Evolutionary conservation across 1,139 yeast genomes (phyloP), one percentile per base, ranked within the genome.

Genomic region (Suhomyces panamericanus): DNA sequence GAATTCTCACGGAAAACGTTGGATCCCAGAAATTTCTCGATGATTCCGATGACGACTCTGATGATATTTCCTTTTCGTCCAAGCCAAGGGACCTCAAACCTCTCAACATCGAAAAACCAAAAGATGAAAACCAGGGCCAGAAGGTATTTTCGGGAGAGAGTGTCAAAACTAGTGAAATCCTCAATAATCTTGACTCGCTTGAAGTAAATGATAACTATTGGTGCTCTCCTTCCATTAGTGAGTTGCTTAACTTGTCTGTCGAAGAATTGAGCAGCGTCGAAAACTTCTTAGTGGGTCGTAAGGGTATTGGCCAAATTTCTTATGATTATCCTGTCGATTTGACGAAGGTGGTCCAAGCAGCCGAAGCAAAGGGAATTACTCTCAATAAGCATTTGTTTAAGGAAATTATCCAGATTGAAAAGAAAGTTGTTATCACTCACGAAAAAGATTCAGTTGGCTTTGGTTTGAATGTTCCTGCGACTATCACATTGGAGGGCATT

Each of bases 391-490:
- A 62, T 35, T 59, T 85, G 27, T 80, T 87, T 50, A 93, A 85
- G 3, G 71, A 72, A 10, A 69, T 78, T 11, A 80, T 88, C 10
- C 73, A 73, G 16, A 80, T 89, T 51, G 73, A 76, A n/a, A 71
- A 70, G 11, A 75, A 77, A 43, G 72, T 78, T 1, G 81, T 87
- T 1, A 79, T 81, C 47, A 95, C 87, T 0, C 87, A 88, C 58
- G 82, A 86, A 3, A 85, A 83, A 50, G 90, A 91, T 1, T 72
- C 83, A 0, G 64, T 78, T 35, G 96, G 97, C 0, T 66, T 70
- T 43, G 96, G 91, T 0, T 64, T 90, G 41, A 90, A 90, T 61
- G 85, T 85, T 13, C 96, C 96, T 2, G 95, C 96, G 0, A 84
- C 87, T 0, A 81, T 90, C 5, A 83, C 95, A 0, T 60, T 90